Conservation (phyloP, 1,284 basidiomycete genomes). For the Fistulinella cinereoalba region DNA sequence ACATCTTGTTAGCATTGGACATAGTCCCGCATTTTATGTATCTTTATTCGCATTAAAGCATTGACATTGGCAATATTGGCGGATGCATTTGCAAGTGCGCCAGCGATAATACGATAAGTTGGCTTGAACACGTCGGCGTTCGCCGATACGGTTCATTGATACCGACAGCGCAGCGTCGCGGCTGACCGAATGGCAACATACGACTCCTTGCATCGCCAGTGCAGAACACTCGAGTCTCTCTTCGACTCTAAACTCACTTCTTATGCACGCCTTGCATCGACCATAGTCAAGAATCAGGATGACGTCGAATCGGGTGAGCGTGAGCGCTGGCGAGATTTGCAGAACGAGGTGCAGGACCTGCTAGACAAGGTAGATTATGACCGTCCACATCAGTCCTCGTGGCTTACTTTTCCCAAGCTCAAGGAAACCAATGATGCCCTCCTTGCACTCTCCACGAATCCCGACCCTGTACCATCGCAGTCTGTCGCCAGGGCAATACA, state of each 20-base stretch:
- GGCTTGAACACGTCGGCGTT: too few species aligned
- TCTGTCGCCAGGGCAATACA: constrained; percentile 89
- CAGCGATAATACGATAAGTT: not conserved
- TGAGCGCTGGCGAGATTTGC: constrained; percentile 76
- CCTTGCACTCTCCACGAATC: constrained; percentile 62
- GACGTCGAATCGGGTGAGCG: constrained; percentile 73
- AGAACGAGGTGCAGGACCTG: constrained; percentile 83
- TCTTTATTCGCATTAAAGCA: constrained; percentile 1
- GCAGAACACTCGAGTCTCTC: constrained; percentile 85
- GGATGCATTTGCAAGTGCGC: constrained; percentile 12
- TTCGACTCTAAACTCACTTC: constrained; percentile 88
- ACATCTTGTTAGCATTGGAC: constrained; percentile 9
- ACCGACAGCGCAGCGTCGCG: too few species aligned
- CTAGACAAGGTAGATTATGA: constrained; percentile 73
- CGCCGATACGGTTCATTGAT: too few species aligned
- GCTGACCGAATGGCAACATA: constrained; percentile 64
- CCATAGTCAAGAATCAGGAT: constrained; percentile 59
- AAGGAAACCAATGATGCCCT: constrained; percentile 81
- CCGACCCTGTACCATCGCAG: constrained; percentile 67
- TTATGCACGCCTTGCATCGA: constrained; percentile 82
- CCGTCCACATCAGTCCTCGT: not conserved
- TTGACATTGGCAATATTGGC: constrained; percentile 14
- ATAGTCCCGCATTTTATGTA: constrained; percentile 9
- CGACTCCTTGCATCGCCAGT: constrained; percentile 81
- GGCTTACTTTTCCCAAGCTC: constrained; percentile 51